Conservation (phyloP, 179 eudicot genomes). For the Dionaea muscipula region DNA sequence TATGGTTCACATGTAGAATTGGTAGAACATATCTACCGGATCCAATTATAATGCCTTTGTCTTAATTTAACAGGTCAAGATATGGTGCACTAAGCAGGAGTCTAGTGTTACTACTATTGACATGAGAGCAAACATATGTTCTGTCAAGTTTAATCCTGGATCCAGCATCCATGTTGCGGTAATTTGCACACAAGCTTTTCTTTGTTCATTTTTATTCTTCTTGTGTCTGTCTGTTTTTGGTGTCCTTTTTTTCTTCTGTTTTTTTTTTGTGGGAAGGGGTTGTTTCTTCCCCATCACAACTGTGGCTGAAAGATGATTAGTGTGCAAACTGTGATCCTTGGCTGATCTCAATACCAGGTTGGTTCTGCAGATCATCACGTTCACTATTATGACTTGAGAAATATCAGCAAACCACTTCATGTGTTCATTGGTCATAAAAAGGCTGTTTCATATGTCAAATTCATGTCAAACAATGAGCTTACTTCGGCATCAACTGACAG, state of each 20-base stretch:
- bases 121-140: conserved; percentile 83
- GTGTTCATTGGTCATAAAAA: conserved; percentile 67
- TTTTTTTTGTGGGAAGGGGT: too few relatives aligned
- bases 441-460: conserved; percentile 86
- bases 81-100: conserved; percentile 91
- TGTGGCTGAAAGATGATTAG: not conserved
- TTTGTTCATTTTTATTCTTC: too few relatives aligned
- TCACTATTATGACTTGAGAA: conserved; percentile 80
- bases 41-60: too few relatives aligned
- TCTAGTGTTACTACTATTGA: conserved; percentile 64
- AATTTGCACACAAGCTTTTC: conserved; percentile 2
- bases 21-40: too few relatives aligned
- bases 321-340: not conserved
- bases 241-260: not conserved
- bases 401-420: conserved; percentile 61
- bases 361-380: conserved; percentile 92
- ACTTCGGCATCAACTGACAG: too few relatives aligned
- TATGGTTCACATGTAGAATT: too few relatives aligned
- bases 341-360: conserved; percentile 38
- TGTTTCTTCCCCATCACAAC: too few relatives aligned
- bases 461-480: conserved; percentile 27
- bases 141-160: conserved; percentile 90
- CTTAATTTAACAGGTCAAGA: conserved; percentile 50
- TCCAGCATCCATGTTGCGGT: conserved; percentile 79
- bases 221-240: too few relatives aligned